Percentiles rank a stretch among this genome's conserved stretches.
Evolutionary conservation across 2,329 filamentous ascomycete genomes (phyloP).

Genomic region (Ilyonectria mors-panacis): DNA sequence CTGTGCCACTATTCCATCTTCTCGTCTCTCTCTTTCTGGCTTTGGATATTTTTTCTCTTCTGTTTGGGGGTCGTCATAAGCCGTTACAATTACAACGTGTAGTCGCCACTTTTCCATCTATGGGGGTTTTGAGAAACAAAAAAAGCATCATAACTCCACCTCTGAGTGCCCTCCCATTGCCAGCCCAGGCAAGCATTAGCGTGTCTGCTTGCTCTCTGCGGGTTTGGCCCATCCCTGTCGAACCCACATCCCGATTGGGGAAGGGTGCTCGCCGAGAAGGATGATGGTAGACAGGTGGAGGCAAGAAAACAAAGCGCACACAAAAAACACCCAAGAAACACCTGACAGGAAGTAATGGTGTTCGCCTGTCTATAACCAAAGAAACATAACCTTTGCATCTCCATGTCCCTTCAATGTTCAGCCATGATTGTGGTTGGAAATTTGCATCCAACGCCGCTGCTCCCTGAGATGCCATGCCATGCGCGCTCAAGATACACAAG

Average conservation of each 20-base stretch:
- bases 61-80: constrained; percentile 47
- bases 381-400: constrained; percentile 45
- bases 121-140: constrained; percentile 46
- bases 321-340: constrained; percentile 48
- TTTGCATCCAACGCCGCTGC: constrained; percentile 54
- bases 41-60: constrained; percentile 21
- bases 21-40: constrained; percentile 29
- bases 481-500: constrained; percentile 54
- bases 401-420: constrained; percentile 48
- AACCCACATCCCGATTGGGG: background rate
- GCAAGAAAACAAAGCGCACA: constrained; percentile 23
- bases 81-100: constrained; percentile 53
- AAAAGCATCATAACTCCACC: constrained; percentile 33
- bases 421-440: constrained; percentile 50
- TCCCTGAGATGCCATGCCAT: constrained; percentile 54
- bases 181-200: constrained; percentile 28
- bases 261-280: constrained; percentile 1
- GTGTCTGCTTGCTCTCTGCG: constrained; percentile 12
- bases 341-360: constrained; percentile 42
- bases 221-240: constrained; percentile 8
- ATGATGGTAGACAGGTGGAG: constrained; percentile 23
- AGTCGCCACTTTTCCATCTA: constrained; percentile 52
- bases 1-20: constrained; percentile 29
- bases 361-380: constrained; percentile 48
- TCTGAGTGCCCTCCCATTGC: constrained; percentile 26